Conservation (phyloP, 2,329 filamentous ascomycete genomes). For the Colletotrichum sojae region DNA sequence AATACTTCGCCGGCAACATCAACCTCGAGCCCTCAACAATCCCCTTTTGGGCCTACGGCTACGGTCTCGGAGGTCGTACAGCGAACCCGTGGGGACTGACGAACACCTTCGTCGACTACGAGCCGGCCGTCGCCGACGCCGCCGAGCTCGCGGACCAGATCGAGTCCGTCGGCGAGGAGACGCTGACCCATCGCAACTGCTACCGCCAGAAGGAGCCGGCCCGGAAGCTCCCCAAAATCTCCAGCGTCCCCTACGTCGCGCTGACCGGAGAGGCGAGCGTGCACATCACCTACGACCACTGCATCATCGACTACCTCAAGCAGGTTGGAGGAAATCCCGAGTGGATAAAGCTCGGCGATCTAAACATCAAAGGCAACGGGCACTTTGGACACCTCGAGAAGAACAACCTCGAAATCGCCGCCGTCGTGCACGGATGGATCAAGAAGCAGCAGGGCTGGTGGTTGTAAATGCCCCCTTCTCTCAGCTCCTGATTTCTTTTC, state of each 20-base stretch:
- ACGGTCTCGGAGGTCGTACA: constrained; percentile 36
- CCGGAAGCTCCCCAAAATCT: constrained; percentile 60
- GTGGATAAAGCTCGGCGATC: constrained; percentile 59
- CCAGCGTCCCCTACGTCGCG: constrained; percentile 60
- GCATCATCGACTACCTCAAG: constrained; percentile 62
- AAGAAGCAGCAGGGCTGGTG: constrained; percentile 33
- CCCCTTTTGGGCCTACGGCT: constrained; percentile 46
- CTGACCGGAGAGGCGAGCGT: constrained; percentile 64
- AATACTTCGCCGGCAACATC: constrained; percentile 48
- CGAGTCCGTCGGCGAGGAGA: constrained; percentile 45
- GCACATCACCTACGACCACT: constrained; percentile 67
- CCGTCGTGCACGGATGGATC: constrained; percentile 56
- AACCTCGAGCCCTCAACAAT: constrained; percentile 50
- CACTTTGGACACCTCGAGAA: constrained; percentile 65
- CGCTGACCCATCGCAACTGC: constrained; percentile 43
- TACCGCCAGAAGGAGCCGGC: constrained; percentile 48
- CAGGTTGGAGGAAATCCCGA: constrained; percentile 62
- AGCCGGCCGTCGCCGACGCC: constrained; percentile 45
- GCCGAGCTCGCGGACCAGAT: constrained; percentile 43
- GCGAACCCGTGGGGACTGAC: constrained; percentile 47
- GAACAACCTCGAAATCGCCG: constrained; percentile 53
- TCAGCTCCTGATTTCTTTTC: neutral
- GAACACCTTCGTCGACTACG: constrained; percentile 48
- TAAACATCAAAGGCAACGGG: constrained; percentile 64
- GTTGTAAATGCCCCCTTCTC: neutral